Evolutionary conservation across 441 rosid species (phyloP).

Genomic region (Populus hybrid): DNA sequence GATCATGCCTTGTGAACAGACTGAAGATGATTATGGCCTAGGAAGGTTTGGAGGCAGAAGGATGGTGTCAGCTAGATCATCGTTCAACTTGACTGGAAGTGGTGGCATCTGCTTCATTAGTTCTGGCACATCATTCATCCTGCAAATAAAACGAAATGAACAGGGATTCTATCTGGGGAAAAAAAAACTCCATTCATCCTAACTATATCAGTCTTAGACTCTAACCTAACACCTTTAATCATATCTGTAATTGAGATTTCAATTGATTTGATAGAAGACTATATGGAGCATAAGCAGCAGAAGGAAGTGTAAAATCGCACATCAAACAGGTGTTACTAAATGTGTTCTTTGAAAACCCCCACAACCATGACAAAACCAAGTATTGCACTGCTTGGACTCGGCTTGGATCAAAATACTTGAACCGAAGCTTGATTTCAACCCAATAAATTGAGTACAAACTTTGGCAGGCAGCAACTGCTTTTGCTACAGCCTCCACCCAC

Average conservation of each 20-base stretch:
- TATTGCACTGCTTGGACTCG: neutral
- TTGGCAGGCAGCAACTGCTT: neutral
- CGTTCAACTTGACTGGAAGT: conserved; percentile 38
- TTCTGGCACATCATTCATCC: conserved; percentile 44
- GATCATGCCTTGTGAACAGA: neutral
- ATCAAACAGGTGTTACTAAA: neutral
- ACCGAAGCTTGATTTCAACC: neutral
- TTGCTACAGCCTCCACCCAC: no score
- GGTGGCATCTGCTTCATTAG: conserved; percentile 56
- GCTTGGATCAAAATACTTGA: neutral
- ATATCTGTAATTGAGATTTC: no score
- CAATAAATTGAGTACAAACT: neutral
- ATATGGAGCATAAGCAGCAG: no score
- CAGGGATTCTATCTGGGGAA: neutral
- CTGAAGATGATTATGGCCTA: conserved; percentile 17
- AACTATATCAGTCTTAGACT: no score
- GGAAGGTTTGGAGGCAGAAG: conserved; percentile 22
- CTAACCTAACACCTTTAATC: no score
- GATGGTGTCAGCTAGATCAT: conserved; percentile 35
- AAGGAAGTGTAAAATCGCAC: neutral
- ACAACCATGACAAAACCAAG: neutral
- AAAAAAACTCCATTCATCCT: neutral
- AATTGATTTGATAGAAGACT: no score
- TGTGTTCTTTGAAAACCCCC: neutral
- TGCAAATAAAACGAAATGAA: conserved; percentile 23